Evolutionary conservation across 176 grass and related monocot genomes (phyloP).

Genomic region (Triticum timopheevii): DNA sequence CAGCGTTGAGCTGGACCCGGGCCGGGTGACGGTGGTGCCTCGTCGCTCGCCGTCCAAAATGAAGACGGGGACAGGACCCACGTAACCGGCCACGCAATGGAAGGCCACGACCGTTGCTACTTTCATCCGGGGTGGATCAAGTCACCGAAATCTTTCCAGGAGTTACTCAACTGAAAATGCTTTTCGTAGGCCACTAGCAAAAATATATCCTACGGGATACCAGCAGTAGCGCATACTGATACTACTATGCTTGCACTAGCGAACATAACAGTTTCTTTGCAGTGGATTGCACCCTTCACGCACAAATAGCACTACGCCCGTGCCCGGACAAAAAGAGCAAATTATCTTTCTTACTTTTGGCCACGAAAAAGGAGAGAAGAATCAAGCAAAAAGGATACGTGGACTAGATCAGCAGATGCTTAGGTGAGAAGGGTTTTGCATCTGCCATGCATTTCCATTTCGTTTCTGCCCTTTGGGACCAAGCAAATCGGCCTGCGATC

Average conservation of each 20-base stretch:
- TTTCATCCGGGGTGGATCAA: background rate
- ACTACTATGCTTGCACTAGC: background rate
- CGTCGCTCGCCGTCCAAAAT: background rate
- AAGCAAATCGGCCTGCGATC: constrained; percentile 45
- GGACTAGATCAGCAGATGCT: too few species aligned
- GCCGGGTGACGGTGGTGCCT: background rate
- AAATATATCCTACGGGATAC: background rate
- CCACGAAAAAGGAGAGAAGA: too few species aligned
- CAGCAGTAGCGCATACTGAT: too few species aligned
- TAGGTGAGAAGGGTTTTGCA: background rate
- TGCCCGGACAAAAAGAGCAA: background rate
- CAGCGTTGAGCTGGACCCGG: background rate
- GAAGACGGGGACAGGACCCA: background rate
- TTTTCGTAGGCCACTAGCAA: background rate
- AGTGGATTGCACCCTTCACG: constrained; percentile 21
- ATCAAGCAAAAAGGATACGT: too few species aligned
- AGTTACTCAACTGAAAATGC: too few species aligned
- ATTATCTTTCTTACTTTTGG: background rate
- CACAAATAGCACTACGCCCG: background rate
- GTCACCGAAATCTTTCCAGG: background rate
- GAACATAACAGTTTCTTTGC: background rate
- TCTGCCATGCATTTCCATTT: constrained; percentile 18
- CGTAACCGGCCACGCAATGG: too few species aligned
- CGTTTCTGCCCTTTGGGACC: constrained; percentile 44
- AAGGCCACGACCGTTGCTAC: background rate